These are phyloP conservation scores for Stipa capillata DNA, from an alignment of 176 grass and related monocot genomes.

Conservation along the genomic window DNA sequence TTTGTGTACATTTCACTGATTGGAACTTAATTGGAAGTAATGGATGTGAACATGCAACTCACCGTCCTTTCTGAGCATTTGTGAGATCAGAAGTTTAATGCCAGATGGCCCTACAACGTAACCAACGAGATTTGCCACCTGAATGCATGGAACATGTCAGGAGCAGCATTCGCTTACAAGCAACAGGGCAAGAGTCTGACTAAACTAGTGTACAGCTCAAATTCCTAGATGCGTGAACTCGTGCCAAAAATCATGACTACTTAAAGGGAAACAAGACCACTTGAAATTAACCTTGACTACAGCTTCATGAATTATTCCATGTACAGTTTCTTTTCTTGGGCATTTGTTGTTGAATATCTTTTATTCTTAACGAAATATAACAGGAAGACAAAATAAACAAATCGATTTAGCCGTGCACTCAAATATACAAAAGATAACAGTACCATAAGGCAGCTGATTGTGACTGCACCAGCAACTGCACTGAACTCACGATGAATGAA, in stretches of 20 bases:
- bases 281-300: neutral
- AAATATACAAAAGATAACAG: neutral
- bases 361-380: neutral
- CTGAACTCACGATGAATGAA: slow-evolving; percentile 57
- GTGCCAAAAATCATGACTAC: neutral
- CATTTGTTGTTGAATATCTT: neutral
- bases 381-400: neutral
- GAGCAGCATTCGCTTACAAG: neutral
- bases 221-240: neutral
- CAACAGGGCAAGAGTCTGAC: neutral
- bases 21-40: neutral
- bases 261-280: neutral
- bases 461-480: slow-evolving; percentile 71
- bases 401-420: neutral
- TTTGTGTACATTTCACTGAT: neutral
- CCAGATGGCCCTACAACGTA: slow-evolving; percentile 78
- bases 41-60: slow-evolving; percentile 12
- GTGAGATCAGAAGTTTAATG: slow-evolving; percentile 56
- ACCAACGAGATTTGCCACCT: slow-evolving; percentile 90
- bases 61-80: slow-evolving; percentile 65
- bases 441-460: slow-evolving; percentile 93
- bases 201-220: neutral
- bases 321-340: neutral
- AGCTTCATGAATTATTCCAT: no score
- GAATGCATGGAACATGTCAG: slow-evolving; percentile 1